Base-by-base conservation (phyloP, 192 early-diverging fungal species). In the Irineochytrium annulatum region DNA sequence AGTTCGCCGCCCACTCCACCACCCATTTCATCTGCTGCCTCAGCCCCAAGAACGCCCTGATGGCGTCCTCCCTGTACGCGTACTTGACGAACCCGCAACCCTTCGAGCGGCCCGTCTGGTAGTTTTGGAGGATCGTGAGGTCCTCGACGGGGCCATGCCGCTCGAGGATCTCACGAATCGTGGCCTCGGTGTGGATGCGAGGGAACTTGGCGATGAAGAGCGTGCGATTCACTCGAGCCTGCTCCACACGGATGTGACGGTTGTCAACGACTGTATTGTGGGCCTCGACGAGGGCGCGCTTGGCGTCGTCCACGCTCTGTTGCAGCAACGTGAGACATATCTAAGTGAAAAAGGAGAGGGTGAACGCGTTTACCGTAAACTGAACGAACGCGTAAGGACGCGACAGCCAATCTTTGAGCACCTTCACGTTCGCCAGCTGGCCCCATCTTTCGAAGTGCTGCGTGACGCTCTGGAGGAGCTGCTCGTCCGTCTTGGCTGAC, bases 381-480 rank as follows among this genome's bases (percentile, higher is more conserved):
- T 91, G 89, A 1, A 91, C 89, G 65, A 91, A 91, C 2, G 87
- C 83, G 57, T 88, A 91, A 1, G 89, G 89, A 6, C 89, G 61
- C 16, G 70, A 48, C 63, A 83, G 65, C 81, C 80, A 86, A 54
- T 91, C 89, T 54, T 80, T 85, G n/a, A 88, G 43, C 3, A 91
- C 87, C 55, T 89, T 89, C 43, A 91, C 84, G 59, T 87, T 74
- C 8, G 83, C 37, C 1, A 91, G 35, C 5, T 32, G 22, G 0
- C 89, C 89, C 85, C 84, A 91, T 55, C 78, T 61, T 6, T 68
- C 28, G 53, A 91, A 88, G 59, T 87, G 82, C 4, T 62, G 34
- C 4, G 72, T 74, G 16, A 91, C 83, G 24, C 77, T 73, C 1
- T 70, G 37, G 0, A 68, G 63, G n/a, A 91, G 70, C 34, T 85